phyloP scores from a whole-genome alignment of 768 basidiomycete genomes.

The Lentinula edodes region DNA sequence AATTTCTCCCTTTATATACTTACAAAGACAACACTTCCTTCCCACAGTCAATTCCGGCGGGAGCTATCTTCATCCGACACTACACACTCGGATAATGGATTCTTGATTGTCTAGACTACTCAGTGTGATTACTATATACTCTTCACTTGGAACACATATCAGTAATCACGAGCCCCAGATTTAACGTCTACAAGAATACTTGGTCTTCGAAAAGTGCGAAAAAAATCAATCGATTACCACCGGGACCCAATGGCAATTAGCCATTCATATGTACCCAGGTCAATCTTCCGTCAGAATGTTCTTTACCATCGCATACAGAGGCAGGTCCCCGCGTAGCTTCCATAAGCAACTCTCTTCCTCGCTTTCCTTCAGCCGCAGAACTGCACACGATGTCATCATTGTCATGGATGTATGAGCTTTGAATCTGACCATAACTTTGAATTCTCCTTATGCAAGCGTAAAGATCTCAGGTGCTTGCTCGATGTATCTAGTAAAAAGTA shows the following conservation, averaged over 20 bases:
- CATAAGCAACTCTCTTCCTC: conserved; percentile 72
- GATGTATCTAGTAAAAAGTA: neutral
- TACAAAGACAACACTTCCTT: conserved; percentile 2
- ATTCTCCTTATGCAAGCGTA: conserved; percentile 44
- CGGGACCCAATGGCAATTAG: too few relatives aligned
- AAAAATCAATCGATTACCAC: neutral
- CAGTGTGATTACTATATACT: too few relatives aligned
- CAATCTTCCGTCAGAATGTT: conserved; percentile 24
- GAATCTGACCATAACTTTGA: conserved; percentile 49
- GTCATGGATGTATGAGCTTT: conserved; percentile 9
- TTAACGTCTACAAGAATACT: too few relatives aligned
- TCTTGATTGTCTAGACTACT: neutral
- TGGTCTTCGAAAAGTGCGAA: neutral
- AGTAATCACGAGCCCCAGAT: too few relatives aligned
- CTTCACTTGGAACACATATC: too few relatives aligned
- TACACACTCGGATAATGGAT: neutral
- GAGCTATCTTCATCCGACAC: neutral
- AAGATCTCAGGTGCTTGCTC: neutral
- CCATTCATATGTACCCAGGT: too few relatives aligned
- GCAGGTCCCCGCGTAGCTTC: conserved; percentile 55
- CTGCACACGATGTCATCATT: conserved; percentile 19
- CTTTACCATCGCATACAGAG: conserved; percentile 40
- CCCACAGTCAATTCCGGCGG: conserved; percentile 7
- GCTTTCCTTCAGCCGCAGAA: conserved; percentile 53
- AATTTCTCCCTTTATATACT: conserved; percentile 3